Evolutionary conservation across 129 eudicot species (phyloP), one percentile per base, ranked within the genome.

Genomic region (Heracleum sosnowskyi): DNA sequence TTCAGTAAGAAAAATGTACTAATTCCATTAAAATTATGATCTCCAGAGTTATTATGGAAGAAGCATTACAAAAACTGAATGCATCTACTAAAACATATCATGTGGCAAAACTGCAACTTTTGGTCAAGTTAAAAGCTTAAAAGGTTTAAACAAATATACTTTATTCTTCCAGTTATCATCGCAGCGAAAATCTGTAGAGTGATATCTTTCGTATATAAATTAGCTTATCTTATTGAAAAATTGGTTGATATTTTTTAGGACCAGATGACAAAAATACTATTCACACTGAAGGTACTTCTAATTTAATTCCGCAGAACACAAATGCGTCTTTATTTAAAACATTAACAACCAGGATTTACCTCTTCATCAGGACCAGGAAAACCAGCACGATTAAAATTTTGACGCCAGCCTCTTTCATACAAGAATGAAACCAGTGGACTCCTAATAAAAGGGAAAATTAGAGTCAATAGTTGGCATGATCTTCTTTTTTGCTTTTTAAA

Each of bases 391-490:
- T 79, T 88, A 77, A 95, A 95, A 84, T 86, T 90, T 76, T 95
- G 99, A 49, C 97, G 97, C 99, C 99, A 95, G 75, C 99, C 99
- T 45, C 99, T 77, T 86, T 95, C 99, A 79, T 95, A 92, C 79
- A 88, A 84, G 80, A 88, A 95, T 22, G 97, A 95, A 75, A 92
- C 96, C 53, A 92, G 69, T 31, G 99, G 97, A 75, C 96, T 95
- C 95, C 99, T 96, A 70, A 76, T 36, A 77, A 80, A 34, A 84
- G 51, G 78, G 22, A 37, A 53, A 0, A 31, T 62, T 26, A 24
- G 36, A 46, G 57, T 26, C n/a, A 66, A 55, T 12, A 5, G 69
- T 83, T 73, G 72, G 72, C 69, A 40, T 44, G 51, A 78, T 33
- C n/a, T 49, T 17, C 7, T 17, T 49, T 49, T 40, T 46, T 18